These are phyloP conservation scores for Steccherinum ochraceum DNA, from an alignment of 768 basidiomycete species.

Conservation along the genomic window DNA sequence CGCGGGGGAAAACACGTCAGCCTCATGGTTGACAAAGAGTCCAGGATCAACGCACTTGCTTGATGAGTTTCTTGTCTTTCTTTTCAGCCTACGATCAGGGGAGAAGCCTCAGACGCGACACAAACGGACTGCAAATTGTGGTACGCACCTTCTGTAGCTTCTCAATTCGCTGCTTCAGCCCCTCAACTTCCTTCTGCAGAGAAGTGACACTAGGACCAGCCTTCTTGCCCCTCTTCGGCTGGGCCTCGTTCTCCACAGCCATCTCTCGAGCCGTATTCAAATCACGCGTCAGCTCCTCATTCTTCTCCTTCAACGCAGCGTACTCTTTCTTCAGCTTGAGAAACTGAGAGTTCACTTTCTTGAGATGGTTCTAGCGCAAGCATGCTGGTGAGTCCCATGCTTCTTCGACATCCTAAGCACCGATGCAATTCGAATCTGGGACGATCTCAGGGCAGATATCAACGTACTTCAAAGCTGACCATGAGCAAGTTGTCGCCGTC, in stretches of 20 bases:
- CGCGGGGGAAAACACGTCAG: neutral
- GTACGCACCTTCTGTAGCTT: conserved; percentile 23
- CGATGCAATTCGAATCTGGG: too few species aligned
- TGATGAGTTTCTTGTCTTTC: conserved; percentile 18
- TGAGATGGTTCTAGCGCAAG: neutral
- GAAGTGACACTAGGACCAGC: conserved; percentile 5
- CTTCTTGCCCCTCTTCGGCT: conserved; percentile 15
- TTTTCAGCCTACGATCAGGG: conserved; percentile 11
- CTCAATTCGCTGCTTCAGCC: conserved; percentile 16
- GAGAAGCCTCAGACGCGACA: neutral
- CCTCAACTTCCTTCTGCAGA: conserved; percentile 15
- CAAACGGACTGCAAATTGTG: too few species aligned
- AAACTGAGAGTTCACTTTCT: neutral
- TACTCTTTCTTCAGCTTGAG: neutral
- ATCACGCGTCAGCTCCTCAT: neutral
- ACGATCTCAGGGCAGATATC: too few species aligned
- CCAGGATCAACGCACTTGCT: conserved; percentile 16
- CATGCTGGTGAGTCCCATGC: too few species aligned
- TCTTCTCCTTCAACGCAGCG: conserved; percentile 1
- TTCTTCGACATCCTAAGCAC: too few species aligned
- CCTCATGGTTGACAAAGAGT: too few species aligned
- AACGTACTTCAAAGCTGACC: neutral
- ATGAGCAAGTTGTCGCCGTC: neutral
- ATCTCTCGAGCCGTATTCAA: neutral
- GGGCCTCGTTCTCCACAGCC: conserved; percentile 14